Evolutionary conservation across 306 rosid species (phyloP).

Genomic region (Urtica urens): DNA sequence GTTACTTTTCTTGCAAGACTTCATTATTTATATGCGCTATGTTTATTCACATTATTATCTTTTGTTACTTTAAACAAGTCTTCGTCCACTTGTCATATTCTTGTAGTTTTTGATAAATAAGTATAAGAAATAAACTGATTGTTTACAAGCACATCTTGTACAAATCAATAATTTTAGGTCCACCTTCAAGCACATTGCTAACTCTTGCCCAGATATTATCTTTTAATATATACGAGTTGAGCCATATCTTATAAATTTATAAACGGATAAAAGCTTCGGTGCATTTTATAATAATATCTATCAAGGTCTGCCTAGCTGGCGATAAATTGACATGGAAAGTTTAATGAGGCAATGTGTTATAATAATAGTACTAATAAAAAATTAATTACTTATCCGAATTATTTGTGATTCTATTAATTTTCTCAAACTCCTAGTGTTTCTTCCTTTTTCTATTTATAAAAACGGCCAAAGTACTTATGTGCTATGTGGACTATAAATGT

Average conservation of each 20-base stretch:
- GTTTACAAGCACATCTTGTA: background rate
- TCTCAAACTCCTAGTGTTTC: background rate
- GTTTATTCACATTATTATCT: background rate
- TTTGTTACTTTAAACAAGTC: conserved; percentile 10
- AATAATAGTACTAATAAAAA: background rate
- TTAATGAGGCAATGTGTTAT: background rate
- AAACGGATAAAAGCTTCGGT: too few species aligned
- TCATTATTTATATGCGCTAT: background rate
- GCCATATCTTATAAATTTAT: too few species aligned
- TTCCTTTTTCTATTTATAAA: background rate
- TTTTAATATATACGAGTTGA: background rate
- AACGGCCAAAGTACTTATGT: too few species aligned
- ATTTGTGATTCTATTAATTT: too few species aligned
- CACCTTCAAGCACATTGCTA: conserved; percentile 6
- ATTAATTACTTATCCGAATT: too few species aligned
- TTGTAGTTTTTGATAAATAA: too few species aligned
- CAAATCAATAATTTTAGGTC: conserved; percentile 6
- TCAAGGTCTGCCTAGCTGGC: conserved; percentile 7
- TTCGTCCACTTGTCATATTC: conserved; percentile 18
- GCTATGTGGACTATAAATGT: too few species aligned
- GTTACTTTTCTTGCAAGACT: conserved; percentile 38
- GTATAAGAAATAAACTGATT: background rate
- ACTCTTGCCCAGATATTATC: conserved; percentile 1
- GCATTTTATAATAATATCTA: background rate
- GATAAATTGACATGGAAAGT: background rate